A percentile compares a stretch with the other conserved stretches of the same genome.
phyloP scores from a whole-genome alignment of 345 rosid genomes.

The Hibiscus syriacus region DNA sequence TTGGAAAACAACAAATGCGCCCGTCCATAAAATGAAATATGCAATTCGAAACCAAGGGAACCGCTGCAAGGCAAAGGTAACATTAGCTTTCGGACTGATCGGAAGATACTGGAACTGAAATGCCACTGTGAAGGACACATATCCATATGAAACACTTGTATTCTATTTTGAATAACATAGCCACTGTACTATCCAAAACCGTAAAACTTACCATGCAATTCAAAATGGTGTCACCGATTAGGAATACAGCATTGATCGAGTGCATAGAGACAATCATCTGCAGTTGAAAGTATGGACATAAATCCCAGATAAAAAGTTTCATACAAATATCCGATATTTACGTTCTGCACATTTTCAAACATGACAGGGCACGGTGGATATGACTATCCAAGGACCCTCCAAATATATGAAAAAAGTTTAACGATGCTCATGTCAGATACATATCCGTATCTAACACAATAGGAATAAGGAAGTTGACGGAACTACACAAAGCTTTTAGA shows the following conservation, averaged over 20 bases:
- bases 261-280: constrained; percentile 78
- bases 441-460: neutral
- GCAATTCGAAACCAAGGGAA: constrained; percentile 80
- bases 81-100: neutral
- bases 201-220: constrained; percentile 62
- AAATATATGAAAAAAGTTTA: too few relatives aligned
- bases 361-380: neutral
- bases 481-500: neutral
- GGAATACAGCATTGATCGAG: constrained; percentile 69
- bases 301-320: neutral
- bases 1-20: constrained; percentile 59
- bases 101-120: neutral
- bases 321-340: neutral
- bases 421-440: neutral
- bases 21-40: constrained; percentile 76
- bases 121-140: neutral
- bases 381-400: neutral
- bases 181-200: neutral
- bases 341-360: neutral
- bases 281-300: constrained; percentile 18
- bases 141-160: neutral
- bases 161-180: neutral
- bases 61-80: constrained; percentile 38
- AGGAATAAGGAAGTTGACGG: neutral
- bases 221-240: constrained; percentile 63